Conservation (phyloP, 1,139 yeast genomes). For the Sugiyamaella xylanicola region DNA sequence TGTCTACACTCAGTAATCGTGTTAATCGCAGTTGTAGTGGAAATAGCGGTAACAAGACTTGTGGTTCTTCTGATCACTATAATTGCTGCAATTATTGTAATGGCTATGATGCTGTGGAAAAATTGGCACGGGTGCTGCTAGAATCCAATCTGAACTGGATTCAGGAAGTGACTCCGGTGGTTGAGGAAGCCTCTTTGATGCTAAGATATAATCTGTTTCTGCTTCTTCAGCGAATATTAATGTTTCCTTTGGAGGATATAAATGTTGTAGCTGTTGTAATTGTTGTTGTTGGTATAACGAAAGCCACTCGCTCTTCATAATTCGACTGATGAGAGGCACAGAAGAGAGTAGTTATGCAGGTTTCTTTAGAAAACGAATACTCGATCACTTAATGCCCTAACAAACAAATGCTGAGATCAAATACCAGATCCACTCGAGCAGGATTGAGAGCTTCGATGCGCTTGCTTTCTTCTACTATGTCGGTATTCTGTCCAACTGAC, state of each 20-base stretch:
- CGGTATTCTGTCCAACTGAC: background rate
- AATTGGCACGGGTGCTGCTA: too few relatives aligned
- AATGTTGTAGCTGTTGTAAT: slow-evolving; percentile 10
- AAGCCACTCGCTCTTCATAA: slow-evolving; percentile 14
- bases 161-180: background rate
- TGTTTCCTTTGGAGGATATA: slow-evolving; percentile 14
- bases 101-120: background rate
- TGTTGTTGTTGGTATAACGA: slow-evolving; percentile 12
- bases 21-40: too few relatives aligned
- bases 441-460: background rate
- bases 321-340: slow-evolving; percentile 4
- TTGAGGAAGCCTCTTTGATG: background rate
- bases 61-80: background rate
- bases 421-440: too few relatives aligned
- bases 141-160: background rate
- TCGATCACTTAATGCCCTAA: background rate
- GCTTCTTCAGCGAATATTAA: slow-evolving; percentile 3
- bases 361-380: background rate
- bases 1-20: background rate
- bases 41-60: background rate
- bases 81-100: background rate
- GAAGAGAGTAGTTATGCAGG: background rate
- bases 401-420: too few relatives aligned
- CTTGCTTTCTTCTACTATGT: background rate
- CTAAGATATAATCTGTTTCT: background rate